Evolutionary conservation across 805 yeast genomes (phyloP), one percentile per base, ranked within the genome.

Genomic region (Cyberlindnera sargentensis): DNA sequence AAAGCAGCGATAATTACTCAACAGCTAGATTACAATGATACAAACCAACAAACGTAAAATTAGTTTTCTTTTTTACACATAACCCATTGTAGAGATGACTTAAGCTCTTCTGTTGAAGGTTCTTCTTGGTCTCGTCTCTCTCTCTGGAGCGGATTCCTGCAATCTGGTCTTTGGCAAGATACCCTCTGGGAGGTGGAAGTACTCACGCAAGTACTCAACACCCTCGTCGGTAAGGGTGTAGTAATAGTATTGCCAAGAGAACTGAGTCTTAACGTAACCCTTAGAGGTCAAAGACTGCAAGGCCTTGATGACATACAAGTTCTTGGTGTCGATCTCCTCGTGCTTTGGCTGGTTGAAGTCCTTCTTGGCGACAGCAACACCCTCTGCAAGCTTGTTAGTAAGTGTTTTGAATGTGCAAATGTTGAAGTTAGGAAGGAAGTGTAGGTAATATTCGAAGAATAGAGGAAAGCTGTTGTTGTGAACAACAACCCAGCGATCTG

Each of bases 241-340:
- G 95, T 93, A 93, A 80, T 93, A 93, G 83, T 88, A 88, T 83
- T 90, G 97, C 99, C 99, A 93, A 68, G 98, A 91, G 84, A 91
- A 93, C 78, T 89, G 98, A 65, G 99, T 93, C 87, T 91, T 89
- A 75, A 93, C 98, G 84, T 68, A 93, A 73, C 99, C 99, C 76
- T 84, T 88, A 55, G 99, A 93, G 69, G 95, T 88, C 74, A 93
- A 87, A 56, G 98, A 91, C 80, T 93, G 99, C 74, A 93, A 83
- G 68, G 99, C 97, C 84, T 93, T 93, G 82, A 93, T 88, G 66
- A 78, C 99, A 71, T 73, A 93, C 73, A 93, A 84, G 95, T 93
- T 93, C 80, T 78, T 91, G 81, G 96, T 85, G 76, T 85, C 95
- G 71, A 93, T 86, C 68, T 88, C 97, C 67, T 93, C 98, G 79